A percentile compares a stretch with the other conserved stretches of the same genome.
phyloP scores from a whole-genome alignment of 495 filamentous ascomycete genomes.

The Xeromyces bisporus region DNA sequence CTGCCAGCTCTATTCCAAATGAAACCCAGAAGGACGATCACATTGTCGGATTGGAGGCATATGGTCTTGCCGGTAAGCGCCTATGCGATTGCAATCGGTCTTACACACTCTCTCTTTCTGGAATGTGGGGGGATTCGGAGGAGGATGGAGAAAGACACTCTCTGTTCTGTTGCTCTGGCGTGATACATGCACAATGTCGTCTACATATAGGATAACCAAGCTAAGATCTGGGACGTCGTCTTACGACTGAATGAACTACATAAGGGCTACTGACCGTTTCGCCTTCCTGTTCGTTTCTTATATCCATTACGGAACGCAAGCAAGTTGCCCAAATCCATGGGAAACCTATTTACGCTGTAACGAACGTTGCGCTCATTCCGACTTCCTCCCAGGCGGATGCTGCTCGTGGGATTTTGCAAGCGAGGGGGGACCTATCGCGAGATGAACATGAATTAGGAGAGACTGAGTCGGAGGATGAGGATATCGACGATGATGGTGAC shows the following conservation, averaged over 20 bases:
- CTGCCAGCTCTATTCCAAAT: no score
- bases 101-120: background rate
- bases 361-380: slow-evolving; percentile 75
- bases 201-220: no score
- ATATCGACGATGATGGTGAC: slow-evolving; percentile 8
- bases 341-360: slow-evolving; percentile 67
- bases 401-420: slow-evolving; percentile 45
- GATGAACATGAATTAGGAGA: slow-evolving; percentile 10
- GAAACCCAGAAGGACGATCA: background rate
- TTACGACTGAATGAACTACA: no score
- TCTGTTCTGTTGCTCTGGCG: no score
- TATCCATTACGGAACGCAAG: slow-evolving; percentile 65
- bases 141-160: no score
- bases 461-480: slow-evolving; percentile 16
- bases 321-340: slow-evolving; percentile 79
- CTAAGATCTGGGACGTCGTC: no score
- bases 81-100: no score
- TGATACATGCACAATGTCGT: no score
- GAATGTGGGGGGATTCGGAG: no score
- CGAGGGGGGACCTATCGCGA: slow-evolving; percentile 29
- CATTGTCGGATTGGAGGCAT: background rate
- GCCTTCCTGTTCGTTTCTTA: slow-evolving; percentile 58
- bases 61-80: background rate
- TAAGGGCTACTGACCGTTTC: slow-evolving; percentile 61
- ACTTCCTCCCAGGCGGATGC: slow-evolving; percentile 62